These are phyloP conservation scores for Mycena filopes DNA, from an alignment of 768 basidiomycete genomes.

Conservation along the genomic window DNA sequence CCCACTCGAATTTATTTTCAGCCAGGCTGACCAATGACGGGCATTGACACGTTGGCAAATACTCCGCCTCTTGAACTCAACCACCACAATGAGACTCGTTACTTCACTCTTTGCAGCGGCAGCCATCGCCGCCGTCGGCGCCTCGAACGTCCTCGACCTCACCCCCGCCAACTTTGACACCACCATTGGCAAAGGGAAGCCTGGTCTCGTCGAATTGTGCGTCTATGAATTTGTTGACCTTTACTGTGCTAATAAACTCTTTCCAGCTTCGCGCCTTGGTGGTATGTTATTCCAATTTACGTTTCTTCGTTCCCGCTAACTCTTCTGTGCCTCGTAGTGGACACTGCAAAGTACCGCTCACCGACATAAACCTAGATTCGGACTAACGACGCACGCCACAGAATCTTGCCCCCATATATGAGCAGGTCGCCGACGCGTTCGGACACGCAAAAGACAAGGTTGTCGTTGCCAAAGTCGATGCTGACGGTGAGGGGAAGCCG, in stretches of 20 bases:
- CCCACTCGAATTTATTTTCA: not conserved
- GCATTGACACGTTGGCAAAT: constrained; percentile 19
- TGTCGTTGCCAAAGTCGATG: constrained; percentile 91
- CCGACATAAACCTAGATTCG: not conserved
- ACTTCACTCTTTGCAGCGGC: constrained; percentile 63
- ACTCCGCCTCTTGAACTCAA: constrained; percentile 30
- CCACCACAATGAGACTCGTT: constrained; percentile 67
- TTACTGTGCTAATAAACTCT: constrained; percentile 2
- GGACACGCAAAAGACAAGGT: constrained; percentile 83
- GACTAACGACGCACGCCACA: constrained; percentile 41
- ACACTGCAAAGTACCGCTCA: constrained; percentile 79
- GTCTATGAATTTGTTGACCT: constrained; percentile 42
- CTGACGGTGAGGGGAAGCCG: constrained; percentile 85
- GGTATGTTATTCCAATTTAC: constrained; percentile 57
- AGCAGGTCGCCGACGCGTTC: constrained; percentile 91
- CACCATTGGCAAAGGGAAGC: constrained; percentile 80
- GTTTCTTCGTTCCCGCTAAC: constrained; percentile 2
- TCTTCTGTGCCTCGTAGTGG: constrained; percentile 58
- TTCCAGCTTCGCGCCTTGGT: constrained; percentile 89
- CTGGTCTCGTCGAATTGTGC: constrained; percentile 92
- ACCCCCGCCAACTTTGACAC: constrained; percentile 78
- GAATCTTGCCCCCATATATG: constrained; percentile 90
- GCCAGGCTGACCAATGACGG: constrained; percentile 24
- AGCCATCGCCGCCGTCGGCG: constrained; percentile 64
- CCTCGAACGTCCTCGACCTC: constrained; percentile 89